Evolutionary conservation across 2,329 filamentous ascomycete genomes (phyloP).

Genomic region (Colletotrichum sp.): DNA sequence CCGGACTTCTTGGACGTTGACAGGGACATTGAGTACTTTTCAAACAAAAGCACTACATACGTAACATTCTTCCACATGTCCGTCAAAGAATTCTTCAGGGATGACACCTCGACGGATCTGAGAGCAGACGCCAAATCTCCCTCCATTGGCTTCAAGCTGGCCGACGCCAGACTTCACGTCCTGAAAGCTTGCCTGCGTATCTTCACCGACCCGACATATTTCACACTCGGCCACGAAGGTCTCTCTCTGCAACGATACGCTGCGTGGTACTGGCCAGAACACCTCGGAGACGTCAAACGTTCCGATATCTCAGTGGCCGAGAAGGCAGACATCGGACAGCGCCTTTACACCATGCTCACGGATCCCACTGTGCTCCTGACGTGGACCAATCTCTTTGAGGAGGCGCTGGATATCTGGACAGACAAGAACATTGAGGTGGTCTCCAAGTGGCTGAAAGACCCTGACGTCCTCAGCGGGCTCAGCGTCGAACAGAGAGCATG

Average conservation of each 20-base stretch:
- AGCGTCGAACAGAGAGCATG: slow-evolving; percentile 33
- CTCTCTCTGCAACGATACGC: slow-evolving; percentile 35
- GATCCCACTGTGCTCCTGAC: slow-evolving; percentile 39
- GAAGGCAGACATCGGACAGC: slow-evolving; percentile 36
- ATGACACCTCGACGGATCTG: slow-evolving; percentile 29
- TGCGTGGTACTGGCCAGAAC: slow-evolving; percentile 51
- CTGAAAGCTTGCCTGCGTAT: slow-evolving; percentile 42
- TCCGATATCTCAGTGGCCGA: slow-evolving; percentile 26
- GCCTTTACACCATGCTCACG: slow-evolving; percentile 41
- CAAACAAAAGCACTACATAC: slow-evolving; percentile 43
- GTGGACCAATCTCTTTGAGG: slow-evolving; percentile 46
- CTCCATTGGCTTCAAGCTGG: slow-evolving; percentile 38
- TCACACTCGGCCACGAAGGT: slow-evolving; percentile 21
- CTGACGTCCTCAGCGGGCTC: slow-evolving; percentile 33
- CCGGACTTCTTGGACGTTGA: slow-evolving; percentile 34
- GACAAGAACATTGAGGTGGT: slow-evolving; percentile 42
- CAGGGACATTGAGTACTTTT: slow-evolving; percentile 43
- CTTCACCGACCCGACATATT: slow-evolving; percentile 34
- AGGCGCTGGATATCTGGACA: slow-evolving; percentile 46
- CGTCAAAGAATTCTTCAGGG: slow-evolving; percentile 42
- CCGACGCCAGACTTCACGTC: slow-evolving; percentile 38
- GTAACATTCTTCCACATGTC: slow-evolving; percentile 46
- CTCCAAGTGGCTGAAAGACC: slow-evolving; percentile 38
- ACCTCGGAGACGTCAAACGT: slow-evolving; percentile 39
- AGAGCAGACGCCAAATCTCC: slow-evolving; percentile 13